A percentile compares a stretch with the other conserved stretches of the same genome.
Conservation (phyloP, 352 stramenopile species). For the Globisporangium uncinulatum region DNA sequence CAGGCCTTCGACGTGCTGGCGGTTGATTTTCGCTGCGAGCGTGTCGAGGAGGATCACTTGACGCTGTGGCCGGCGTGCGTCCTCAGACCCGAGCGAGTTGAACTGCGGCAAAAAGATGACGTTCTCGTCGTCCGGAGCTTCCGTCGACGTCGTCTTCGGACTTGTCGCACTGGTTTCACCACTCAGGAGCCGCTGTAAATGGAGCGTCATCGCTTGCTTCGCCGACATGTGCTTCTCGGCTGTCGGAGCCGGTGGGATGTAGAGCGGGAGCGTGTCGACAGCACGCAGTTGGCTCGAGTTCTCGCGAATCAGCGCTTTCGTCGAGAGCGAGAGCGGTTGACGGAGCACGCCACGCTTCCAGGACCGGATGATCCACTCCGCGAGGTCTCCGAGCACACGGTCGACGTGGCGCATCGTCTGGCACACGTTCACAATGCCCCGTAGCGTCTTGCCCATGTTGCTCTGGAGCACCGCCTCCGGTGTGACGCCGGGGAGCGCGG, state of each 20-base stretch:
- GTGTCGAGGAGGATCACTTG: conserved; percentile 55
- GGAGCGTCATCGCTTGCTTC: conserved; percentile 14
- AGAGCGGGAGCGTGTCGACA: conserved; percentile 23
- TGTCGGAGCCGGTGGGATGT: conserved; percentile 16
- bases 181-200: conserved; percentile 15
- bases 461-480: conserved; percentile 41
- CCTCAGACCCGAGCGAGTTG: conserved; percentile 59
- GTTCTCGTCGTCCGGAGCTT: conserved; percentile 16
- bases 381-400: conserved; percentile 39
- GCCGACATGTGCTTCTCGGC: conserved; percentile 15
- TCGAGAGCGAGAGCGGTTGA: conserved; percentile 29
- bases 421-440: conserved; percentile 36
- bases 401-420: conserved; percentile 32
- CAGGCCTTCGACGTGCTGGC: conserved; percentile 44
- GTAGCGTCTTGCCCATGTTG: conserved; percentile 51
- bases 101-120: conserved; percentile 50
- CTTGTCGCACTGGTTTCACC: conserved; percentile 3
- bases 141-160: conserved; percentile 8
- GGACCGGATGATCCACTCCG: conserved; percentile 53
- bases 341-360: conserved; percentile 48
- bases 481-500: conserved; percentile 49
- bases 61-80: conserved; percentile 39
- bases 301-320: conserved; percentile 34
- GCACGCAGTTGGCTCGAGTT: conserved; percentile 34
- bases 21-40: conserved; percentile 43